Percentiles rank a stretch among this genome's conserved stretches.
Conservation (phyloP, 139 green algal species). For the Nannochloris sp. region DNA sequence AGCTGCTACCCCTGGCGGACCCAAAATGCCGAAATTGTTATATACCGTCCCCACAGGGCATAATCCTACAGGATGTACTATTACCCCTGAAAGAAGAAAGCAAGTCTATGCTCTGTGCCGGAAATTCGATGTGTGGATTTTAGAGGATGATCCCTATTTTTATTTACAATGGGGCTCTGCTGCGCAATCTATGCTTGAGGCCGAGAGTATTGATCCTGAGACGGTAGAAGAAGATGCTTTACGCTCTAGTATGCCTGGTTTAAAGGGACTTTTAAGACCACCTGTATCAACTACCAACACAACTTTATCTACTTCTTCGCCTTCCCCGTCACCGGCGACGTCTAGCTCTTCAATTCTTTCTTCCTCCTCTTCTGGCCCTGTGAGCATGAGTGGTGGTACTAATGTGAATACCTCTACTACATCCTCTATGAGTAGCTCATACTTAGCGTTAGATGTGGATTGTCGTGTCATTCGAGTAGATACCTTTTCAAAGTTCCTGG, state of each 20-base stretch:
- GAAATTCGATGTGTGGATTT: constrained; percentile 27
- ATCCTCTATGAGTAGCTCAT: constrained; percentile 15
- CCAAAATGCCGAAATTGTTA: constrained; percentile 32
- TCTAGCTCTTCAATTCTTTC: too few species aligned
- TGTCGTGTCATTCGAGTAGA: constrained; percentile 67
- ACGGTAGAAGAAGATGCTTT: too few species aligned
- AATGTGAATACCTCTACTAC: too few species aligned
- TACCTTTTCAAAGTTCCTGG: constrained; percentile 64
- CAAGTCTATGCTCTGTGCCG: constrained; percentile 55
- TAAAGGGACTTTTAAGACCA: neutral
- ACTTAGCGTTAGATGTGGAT: constrained; percentile 59
- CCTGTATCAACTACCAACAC: too few species aligned
- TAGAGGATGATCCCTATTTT: constrained; percentile 84
- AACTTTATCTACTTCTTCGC: too few species aligned
- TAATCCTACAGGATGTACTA: constrained; percentile 62
- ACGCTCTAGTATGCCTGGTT: too few species aligned
- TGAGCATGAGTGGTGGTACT: too few species aligned
- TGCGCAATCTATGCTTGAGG: too few species aligned
- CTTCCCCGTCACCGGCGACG: too few species aligned
- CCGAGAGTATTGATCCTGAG: too few species aligned
- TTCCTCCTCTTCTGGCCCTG: neutral
- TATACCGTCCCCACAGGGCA: constrained; percentile 71
- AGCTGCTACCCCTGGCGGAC: neutral
- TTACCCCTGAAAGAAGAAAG: constrained; percentile 32
- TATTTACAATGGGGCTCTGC: constrained; percentile 63